Base-by-base conservation (phyloP, 2,329 filamentous ascomycete species). In the Intubia oerlemansii region DNA sequence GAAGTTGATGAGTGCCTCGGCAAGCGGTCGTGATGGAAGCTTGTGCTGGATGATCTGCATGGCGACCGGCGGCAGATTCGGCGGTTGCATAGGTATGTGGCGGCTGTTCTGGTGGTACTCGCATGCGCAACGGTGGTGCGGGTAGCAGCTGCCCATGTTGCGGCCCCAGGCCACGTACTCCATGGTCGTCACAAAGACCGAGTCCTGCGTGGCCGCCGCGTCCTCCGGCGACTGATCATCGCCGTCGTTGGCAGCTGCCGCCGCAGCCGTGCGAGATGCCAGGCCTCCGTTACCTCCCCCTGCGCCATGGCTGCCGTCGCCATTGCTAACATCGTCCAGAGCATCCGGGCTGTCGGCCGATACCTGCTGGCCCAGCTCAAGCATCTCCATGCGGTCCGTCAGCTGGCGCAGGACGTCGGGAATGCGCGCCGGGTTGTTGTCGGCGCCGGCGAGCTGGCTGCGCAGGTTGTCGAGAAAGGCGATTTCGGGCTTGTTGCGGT, bases 81-180 rank as follows among this genome's bases (percentile, higher is more conserved):
- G n/a, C n/a, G n/a, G n/a, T n/a, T n/a, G n/a, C n/a, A n/a, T n/a
- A n/a, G n/a, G n/a, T n/a, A 22, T 20, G 9, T 33, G 21, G 10
- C 27, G 13, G 10, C 25, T 22, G 19, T 24, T 24, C 21, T 30
- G 34, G 30, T 33, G 35, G 30, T 39, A 34, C 22, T 37, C 35
- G 26, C 38, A 39, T 6, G 33, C 30, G 24, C 38, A 41, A 7
- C 32, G 32, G 1, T 38, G 36, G 19, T 41, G 36, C 27, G 28
- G 42, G 27, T 37, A 41, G 40, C 40, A 49, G 28, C 15, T 38
- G 27, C 48, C 48, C 11, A 39, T 36, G 26, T 48, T 46, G 24
- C 48, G 42, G n/a, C 46, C 46, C 48, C 48, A 51, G 3, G 47
- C 47, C 11, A 50, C 40, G 35, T 48, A 44, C 34, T 51, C 48